Conservation (phyloP, 495 filamentous ascomycete species). For the Chaetomium cochliodes region DNA sequence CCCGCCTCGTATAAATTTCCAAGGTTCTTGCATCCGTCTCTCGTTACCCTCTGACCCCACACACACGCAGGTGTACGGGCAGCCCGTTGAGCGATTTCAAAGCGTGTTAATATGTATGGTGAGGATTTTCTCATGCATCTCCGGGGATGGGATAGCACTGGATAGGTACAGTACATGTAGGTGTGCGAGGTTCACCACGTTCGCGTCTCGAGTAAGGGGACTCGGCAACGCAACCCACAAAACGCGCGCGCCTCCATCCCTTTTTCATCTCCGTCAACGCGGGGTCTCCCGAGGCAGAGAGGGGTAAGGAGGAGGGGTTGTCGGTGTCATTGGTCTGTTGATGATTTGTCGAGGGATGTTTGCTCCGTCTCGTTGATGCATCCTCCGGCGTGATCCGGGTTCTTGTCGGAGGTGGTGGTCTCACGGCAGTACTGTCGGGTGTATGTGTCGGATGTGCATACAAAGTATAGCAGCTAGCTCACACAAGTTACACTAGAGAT, state of each 20-base stretch:
- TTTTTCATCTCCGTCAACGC: conserved; percentile 6
- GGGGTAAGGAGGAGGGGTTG: conserved; percentile 7
- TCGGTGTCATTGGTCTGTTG: neutral
- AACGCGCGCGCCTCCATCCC: neutral
- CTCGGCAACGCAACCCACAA: neutral
- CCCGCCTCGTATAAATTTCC: neutral
- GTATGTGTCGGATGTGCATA: no score
- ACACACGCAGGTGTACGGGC: no score
- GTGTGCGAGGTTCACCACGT: no score
- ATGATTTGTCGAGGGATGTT: neutral
- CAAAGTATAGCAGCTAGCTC: neutral
- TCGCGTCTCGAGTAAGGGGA: neutral
- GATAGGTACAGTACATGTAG: no score
- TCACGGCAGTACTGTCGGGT: no score
- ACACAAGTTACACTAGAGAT: neutral
- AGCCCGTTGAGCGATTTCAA: no score
- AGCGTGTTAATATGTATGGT: no score
- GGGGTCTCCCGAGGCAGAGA: conserved; percentile 17
- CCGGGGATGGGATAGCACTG: neutral
- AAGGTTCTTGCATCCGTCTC: no score
- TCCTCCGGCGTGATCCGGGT: neutral
- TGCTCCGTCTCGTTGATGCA: neutral
- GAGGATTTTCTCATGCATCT: no score
- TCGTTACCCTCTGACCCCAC: no score
- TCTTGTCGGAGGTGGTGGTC: neutral